Conservation (phyloP, 192 early-diverging fungal species). For the Backusella macrospora region DNA sequence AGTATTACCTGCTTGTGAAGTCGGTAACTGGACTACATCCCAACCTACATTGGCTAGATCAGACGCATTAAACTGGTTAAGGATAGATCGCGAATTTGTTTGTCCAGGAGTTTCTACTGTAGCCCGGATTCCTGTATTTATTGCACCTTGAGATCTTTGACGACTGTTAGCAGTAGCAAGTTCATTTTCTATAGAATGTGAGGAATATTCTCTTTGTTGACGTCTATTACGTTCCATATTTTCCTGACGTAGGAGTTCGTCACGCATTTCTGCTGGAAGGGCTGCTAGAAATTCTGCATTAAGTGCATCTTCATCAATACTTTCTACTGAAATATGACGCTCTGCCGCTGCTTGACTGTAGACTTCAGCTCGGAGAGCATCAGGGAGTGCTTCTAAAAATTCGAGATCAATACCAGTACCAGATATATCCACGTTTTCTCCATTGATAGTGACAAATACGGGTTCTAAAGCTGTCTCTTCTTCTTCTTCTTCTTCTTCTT, state of each 20-base stretch:
- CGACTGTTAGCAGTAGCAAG: neutral
- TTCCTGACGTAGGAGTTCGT: conserved; percentile 82
- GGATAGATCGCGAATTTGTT: neutral
- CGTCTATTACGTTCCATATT: conserved; percentile 66
- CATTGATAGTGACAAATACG: conserved; percentile 73
- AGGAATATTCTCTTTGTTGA: conserved; percentile 49
- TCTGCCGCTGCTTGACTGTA: conserved; percentile 72
- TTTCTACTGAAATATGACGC: conserved; percentile 34
- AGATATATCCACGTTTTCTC: conserved; percentile 84
- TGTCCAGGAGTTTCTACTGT: neutral
- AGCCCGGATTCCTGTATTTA: no score
- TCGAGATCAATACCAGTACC: conserved; percentile 92
- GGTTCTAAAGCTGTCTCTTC: conserved; percentile 32
- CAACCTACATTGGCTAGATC: neutral
- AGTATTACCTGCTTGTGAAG: neutral
- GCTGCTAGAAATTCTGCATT: conserved; percentile 89
- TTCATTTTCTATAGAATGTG: conserved; percentile 8
- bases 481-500: neutral
- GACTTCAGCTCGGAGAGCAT: conserved; percentile 91
- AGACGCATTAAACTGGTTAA: neutral
- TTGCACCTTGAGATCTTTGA: neutral
- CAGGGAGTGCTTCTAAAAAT: conserved; percentile 93
- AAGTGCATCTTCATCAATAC: conserved; percentile 49
- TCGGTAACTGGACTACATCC: neutral
- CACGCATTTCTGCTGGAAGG: conserved; percentile 87